phyloP scores from a whole-genome alignment of 768 basidiomycete species.

The Russula olivacea region DNA sequence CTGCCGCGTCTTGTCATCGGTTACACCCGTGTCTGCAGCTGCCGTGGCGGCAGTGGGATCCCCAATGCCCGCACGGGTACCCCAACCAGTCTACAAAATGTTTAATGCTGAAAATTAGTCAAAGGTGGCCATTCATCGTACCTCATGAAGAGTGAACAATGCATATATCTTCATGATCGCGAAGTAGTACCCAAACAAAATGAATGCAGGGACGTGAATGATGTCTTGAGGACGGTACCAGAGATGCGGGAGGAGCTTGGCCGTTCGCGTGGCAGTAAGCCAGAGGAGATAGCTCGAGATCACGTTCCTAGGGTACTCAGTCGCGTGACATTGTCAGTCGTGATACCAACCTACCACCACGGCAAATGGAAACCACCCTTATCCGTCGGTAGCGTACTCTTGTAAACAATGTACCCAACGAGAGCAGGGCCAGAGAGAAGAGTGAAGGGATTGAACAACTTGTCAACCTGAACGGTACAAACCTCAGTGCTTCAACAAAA shows the following conservation, averaged over 20 bases:
- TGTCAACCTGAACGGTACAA: conserved; percentile 55
- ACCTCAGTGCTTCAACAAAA: conserved; percentile 12
- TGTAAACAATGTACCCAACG: conserved; percentile 69
- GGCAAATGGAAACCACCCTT: conserved; percentile 76
- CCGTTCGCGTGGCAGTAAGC: conserved; percentile 63
- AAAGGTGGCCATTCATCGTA: conserved; percentile 30
- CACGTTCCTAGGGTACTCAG: conserved; percentile 50
- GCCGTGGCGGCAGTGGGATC: conserved; percentile 73
- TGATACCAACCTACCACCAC: conserved; percentile 56
- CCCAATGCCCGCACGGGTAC: conserved; percentile 90
- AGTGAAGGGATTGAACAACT: conserved; percentile 81
- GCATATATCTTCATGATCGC: conserved; percentile 94
- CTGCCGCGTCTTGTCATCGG: conserved; percentile 23
- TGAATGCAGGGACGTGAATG: conserved; percentile 56
- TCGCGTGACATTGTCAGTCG: background rate
- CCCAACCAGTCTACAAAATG: conserved; percentile 73
- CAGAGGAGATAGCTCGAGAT: conserved; percentile 61
- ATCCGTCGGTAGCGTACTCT: conserved; percentile 61
- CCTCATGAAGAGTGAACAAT: conserved; percentile 83
- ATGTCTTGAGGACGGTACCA: conserved; percentile 54
- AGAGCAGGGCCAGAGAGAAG: conserved; percentile 79
- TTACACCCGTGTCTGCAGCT: conserved; percentile 44
- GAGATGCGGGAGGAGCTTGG: conserved; percentile 63
- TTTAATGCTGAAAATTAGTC: background rate
- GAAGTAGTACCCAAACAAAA: conserved; percentile 91